Base-by-base conservation (phyloP, 202 grass and related monocot genomes). In the Tripidium arundinaceum region DNA sequence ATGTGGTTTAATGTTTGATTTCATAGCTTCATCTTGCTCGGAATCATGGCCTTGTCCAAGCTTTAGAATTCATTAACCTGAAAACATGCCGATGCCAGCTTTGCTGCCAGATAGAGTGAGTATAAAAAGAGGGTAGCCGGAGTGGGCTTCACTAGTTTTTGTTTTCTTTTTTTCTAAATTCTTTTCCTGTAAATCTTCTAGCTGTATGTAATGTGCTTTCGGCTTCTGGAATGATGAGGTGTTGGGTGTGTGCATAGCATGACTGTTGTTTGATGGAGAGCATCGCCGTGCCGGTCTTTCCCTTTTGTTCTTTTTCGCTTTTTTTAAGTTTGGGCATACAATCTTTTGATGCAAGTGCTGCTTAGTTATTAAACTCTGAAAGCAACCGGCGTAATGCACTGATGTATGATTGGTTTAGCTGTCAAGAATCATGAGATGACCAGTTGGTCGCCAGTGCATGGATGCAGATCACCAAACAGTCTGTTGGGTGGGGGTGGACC, bases 191-290 rank as follows among this genome's bases (percentile, higher is more conserved):
- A 74, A n/a, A 88, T 89, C 55, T 19, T 80, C 33, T 87, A 82
- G 86, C 80, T 85, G 40, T 90, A 85, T 85, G 84, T 81, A 65
- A 74, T 82, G 82, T 77, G 83, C 74, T 86, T 82, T 83, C 65
- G 87, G 87, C 84, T 80, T 76, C 52, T 61, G 33, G 66, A 91
- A 78, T 83, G 87, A 79, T 84, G 83, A 79, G 75, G 78, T 83
- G 47, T 74, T 72, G 69, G 69, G 25, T 31, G 37, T 50, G 82
- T 86, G 82, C 67, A 47, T 68, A 82, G 39, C 89, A 83, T 86
- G 11, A 86, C 86, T 70, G 68, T 54, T 38, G 74, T 83, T 25
- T 45, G 41, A 70, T 65, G 50, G 31, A 69, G 37, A 76, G 58
- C 57, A 42, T 74, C 62, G 58, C 42, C 41, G 49, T 74, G 31